Evolutionary conservation across 179 eudicot species (phyloP), one percentile per base, ranked within the genome.

Genomic region (Beta corolliflora): DNA sequence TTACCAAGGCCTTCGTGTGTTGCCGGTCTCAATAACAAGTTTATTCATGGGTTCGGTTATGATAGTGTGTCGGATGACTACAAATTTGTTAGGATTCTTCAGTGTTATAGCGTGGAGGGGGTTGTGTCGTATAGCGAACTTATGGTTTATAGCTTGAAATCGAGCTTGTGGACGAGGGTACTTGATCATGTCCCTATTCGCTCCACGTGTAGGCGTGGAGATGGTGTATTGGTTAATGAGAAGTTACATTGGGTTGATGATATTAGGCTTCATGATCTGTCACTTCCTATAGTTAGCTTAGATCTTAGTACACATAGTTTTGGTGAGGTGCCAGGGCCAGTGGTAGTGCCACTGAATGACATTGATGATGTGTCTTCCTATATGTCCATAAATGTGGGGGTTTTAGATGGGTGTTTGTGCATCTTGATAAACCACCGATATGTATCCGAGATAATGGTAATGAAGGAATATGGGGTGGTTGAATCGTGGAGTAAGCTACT

Each of bases 321-420:
- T 56, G 31, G 56, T 50, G 80, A 69, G 16, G 46, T 82, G 48
- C 16, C 67, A 2, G 21, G 41, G 41, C 41, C 41, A 48, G 52
- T 48, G 52, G 8, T 9, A 11, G 48, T 82, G 36, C 18, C 68
- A 3, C 16, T 78, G 73, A 73, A 78, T 9, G 59, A 65, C 50
- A 4, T 77, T 54, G 78, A 25, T 54, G 78, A 25, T 54, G 5
- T 16, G 44, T 5, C 1, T 15, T 36, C 21, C 31, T 13, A 41
- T 65, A 2, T 6, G 2, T 3, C 7, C 7, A 65, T 72, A 78
- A 18, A 64, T 72, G 69, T 65, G 18, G 67, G 48, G 31, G 81
- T 65, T 16, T 63, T 82, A 48, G 85, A 82, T 78, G 85, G 67
- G 59, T 78, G 85, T 69, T 82, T 82, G 75, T 54, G 69, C 44